Conservation (phyloP, 176 grass and related monocot species). For the Elymus sibiricus region DNA sequence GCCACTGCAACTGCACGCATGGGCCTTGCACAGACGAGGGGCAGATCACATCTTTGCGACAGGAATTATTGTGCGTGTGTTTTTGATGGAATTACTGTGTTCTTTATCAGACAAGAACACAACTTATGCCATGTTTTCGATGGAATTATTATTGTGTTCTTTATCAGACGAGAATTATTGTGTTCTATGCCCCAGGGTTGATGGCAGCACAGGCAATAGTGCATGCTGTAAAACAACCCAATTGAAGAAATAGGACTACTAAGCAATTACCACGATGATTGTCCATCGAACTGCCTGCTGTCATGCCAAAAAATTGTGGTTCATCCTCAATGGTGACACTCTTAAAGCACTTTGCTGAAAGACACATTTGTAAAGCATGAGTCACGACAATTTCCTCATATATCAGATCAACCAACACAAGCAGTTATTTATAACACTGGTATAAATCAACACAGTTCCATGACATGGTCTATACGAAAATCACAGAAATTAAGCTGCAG, state of each 20-base stretch:
- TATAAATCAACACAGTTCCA: not conserved
- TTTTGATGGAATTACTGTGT: not conserved
- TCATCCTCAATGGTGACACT: not conserved
- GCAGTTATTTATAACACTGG: not conserved
- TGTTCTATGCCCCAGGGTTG: not conserved
- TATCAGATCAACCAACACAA: not conserved
- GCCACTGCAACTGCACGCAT: no score
- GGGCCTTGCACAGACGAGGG: no score
- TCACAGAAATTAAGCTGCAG: not conserved
- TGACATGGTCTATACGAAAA: not conserved
- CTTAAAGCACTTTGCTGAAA: not conserved
- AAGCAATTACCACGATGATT: not conserved
- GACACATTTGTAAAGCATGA: not conserved
- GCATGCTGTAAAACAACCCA: not conserved
- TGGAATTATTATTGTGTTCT: no score
- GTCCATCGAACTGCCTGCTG: not conserved
- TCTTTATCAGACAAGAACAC: not conserved
- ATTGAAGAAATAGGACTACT: not conserved
- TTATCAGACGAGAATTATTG: not conserved
- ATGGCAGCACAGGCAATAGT: no score
- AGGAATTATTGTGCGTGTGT: not conserved
- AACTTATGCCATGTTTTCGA: not conserved
- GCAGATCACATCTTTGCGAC: not conserved
- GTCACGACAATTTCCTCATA: not conserved
- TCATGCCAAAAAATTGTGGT: not conserved